phyloP scores from a whole-genome alignment of 768 basidiomycete species.

The Daedaleopsis nitida region DNA sequence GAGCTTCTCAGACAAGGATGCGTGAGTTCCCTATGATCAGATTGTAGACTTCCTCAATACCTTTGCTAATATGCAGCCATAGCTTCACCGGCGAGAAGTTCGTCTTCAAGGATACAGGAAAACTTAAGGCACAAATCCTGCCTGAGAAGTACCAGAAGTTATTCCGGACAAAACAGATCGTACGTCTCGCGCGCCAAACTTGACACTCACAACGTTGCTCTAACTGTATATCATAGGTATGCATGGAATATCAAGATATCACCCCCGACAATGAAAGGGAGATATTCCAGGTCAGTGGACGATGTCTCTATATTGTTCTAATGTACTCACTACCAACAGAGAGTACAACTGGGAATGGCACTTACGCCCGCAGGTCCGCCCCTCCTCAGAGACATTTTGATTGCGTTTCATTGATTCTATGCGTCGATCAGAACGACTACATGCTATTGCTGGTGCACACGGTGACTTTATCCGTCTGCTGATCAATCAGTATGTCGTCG shows the following conservation, averaged over 20 bases:
- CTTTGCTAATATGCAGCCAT: not conserved
- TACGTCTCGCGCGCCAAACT: conserved; percentile 7
- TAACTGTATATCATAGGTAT: conserved; percentile 41
- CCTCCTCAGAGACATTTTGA: not conserved
- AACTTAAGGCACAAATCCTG: conserved; percentile 37
- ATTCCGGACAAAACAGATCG: conserved; percentile 73
- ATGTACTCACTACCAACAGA: conserved; percentile 36
- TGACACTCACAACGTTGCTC: not conserved
- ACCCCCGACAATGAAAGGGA: conserved; percentile 60
- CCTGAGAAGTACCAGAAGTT: conserved; percentile 57
- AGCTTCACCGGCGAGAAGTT: conserved; percentile 51
- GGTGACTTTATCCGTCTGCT: conserved; percentile 61
- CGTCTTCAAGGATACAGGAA: conserved; percentile 45
- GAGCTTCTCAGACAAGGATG: conserved; percentile 40
- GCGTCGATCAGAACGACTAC: conserved; percentile 56
- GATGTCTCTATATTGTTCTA: not conserved
- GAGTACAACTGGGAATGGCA: conserved; percentile 80
- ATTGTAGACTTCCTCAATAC: not conserved
- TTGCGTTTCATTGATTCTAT: not conserved
- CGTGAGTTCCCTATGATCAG: conserved; percentile 36
- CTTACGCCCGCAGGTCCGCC: conserved; percentile 64
- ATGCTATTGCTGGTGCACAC: conserved; percentile 61
- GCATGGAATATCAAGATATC: conserved; percentile 68
- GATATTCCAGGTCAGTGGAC: conserved; percentile 64
- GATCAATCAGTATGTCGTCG: conserved; percentile 46